phyloP scores from a whole-genome alignment of 495 filamentous ascomycete species.

The Penicillium coffeae region DNA sequence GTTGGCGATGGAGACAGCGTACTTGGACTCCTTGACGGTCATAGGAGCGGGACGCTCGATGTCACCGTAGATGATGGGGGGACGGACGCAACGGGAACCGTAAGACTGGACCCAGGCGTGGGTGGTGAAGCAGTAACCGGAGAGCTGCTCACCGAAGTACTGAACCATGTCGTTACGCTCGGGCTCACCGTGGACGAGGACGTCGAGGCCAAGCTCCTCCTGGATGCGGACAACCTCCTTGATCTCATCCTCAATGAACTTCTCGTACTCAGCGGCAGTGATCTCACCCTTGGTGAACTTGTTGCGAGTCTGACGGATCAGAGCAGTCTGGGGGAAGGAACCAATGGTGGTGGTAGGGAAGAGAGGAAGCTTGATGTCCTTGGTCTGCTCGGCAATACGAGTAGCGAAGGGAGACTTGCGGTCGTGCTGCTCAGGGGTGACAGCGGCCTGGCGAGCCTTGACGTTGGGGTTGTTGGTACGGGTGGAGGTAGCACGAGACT shows the following conservation, averaged over 20 bases:
- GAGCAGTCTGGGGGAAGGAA: constrained; percentile 98
- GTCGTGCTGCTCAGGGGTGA: constrained; percentile 82
- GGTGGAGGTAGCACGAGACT: constrained; percentile 81
- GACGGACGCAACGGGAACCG: constrained; percentile 95
- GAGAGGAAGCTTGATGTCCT: constrained; percentile 81
- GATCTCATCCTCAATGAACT: constrained; percentile 98
- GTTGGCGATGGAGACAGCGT: constrained; percentile 89
- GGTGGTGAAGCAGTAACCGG: constrained; percentile 98
- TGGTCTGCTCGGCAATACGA: constrained; percentile 81
- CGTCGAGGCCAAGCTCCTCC: constrained; percentile 94
- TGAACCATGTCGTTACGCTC: constrained; percentile 99
- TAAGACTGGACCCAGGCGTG: constrained; percentile 98
- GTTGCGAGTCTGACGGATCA: constrained; percentile 92
- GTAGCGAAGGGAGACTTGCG: constrained; percentile 81
- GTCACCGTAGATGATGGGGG: constrained; percentile 97
- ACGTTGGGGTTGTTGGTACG: constrained; percentile 95
- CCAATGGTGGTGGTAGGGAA: constrained; percentile 99
- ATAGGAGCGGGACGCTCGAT: constrained; percentile 93
- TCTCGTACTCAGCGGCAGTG: constrained; percentile 84
- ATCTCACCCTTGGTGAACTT: constrained; percentile 99
- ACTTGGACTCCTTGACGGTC: constrained; percentile 99
- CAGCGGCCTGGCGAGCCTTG: constrained; percentile 86
- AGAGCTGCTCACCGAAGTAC: constrained; percentile 96
- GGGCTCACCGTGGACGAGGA: constrained; percentile 96
- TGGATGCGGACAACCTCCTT: constrained; percentile 88